Evolutionary conservation across 2,329 filamentous ascomycete genomes (phyloP), one percentile per base, ranked within the genome.

Genomic region (Thelonectria discophora): DNA sequence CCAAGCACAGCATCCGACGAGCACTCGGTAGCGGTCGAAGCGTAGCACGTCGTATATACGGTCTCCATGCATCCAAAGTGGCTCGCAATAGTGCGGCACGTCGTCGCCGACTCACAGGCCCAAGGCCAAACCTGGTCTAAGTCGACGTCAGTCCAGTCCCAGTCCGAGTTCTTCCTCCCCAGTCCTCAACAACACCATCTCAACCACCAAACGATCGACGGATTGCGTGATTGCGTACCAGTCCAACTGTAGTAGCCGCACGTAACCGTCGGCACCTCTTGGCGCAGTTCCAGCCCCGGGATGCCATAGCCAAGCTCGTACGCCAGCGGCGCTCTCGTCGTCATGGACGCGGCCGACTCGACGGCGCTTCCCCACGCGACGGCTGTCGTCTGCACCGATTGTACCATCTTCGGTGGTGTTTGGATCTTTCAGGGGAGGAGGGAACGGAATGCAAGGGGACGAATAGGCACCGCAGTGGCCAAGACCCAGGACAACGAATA

Each of bases 11-110:
- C 48, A 11, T 37, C 50, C 5, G 37, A 9, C 21, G 37, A 30
- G 20, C 50, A 53, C 13, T 11, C n/a, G 20, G 9, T 1, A n/a
- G 43, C 34, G 9, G 37, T 32, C 10, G 24, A 42, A 8, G 24
- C 15, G 24, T 30, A 53, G n/a, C 50, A 53, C 17, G 50, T 53
- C n/a, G 50, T 53, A n/a, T 27, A 53, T 2, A 40, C 17, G 9
- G 39, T 53, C 2, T 9, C 15, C 20, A 12, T 15, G 20, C 50
- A 53, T 11, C 37, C 50, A 7, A 43, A 53, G 15, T 53, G 50
- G n/a, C 21, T 32, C 9, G 20, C 39, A n/a, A 53, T 43, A 5
- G 50, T 53, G 13, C 24, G 17, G 37, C 50, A 53, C 5, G 20
- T 42, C 20, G 17, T 13, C 12, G 21, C 37, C 6, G 34, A 21